These are phyloP conservation scores for Aspergillaceae sp. DNA, from an alignment of 2,329 filamentous ascomycete genomes.

Conservation along the genomic window DNA sequence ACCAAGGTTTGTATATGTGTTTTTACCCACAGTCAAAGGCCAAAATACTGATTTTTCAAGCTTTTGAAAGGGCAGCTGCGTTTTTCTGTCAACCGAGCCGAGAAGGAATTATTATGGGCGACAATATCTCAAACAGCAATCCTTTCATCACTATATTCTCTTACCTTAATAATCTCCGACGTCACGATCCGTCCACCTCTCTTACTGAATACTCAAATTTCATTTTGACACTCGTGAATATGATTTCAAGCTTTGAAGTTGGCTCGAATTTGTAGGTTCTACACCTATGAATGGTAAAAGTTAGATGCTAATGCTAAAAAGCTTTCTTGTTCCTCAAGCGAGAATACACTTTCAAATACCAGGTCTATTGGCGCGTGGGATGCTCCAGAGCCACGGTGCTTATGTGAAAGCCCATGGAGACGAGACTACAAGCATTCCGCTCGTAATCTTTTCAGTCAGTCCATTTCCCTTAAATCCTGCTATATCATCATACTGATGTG, in stretches of 20 bases:
- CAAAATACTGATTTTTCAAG: background rate
- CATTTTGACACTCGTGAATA: background rate
- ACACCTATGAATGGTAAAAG: background rate
- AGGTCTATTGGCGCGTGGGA: background rate
- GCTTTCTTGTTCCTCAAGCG: background rate
- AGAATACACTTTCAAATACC: background rate
- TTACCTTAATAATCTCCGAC: background rate
- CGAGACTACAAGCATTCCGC: background rate
- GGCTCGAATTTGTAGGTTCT: background rate
- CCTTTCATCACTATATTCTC: background rate
- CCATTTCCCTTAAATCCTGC: background rate
- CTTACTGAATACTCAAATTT: background rate
- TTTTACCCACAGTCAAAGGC: background rate
- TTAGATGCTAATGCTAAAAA: background rate
- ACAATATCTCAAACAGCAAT: background rate
- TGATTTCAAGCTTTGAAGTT: background rate
- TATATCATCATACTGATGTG: background rate
- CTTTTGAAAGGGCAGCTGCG: background rate
- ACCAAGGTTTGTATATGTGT: background rate
- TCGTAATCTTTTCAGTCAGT: background rate
- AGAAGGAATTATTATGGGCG: background rate
- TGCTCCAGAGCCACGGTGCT: background rate
- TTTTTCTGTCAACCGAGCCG: background rate
- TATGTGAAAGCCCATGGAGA: background rate
- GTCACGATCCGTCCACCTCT: background rate